These are phyloP conservation scores for Clavispora fructus DNA, from an alignment of 805 yeast genomes.

Conservation along the genomic window DNA sequence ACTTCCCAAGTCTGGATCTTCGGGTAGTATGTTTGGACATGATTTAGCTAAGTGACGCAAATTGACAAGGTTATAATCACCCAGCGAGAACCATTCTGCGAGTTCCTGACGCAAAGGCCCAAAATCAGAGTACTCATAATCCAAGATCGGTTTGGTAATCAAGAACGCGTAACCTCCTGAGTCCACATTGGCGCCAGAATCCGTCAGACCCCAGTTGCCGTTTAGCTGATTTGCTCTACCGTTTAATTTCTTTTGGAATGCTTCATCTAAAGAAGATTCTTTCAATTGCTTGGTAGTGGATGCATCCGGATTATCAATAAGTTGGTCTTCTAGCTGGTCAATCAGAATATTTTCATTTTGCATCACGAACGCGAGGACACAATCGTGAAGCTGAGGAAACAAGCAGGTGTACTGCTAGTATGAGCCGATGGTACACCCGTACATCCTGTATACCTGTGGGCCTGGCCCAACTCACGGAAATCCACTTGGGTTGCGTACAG, in stretches of 20 bases:
- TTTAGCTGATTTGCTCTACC: constrained; percentile 37
- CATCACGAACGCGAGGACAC: not conserved
- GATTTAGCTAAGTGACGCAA: not conserved
- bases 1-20: not conserved
- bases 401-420: not conserved
- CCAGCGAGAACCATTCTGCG: constrained; percentile 34
- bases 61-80: constrained; percentile 19
- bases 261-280: constrained; percentile 32
- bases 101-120: constrained; percentile 25
- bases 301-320: constrained; percentile 40
- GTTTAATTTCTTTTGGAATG: constrained; percentile 38
- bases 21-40: not conserved
- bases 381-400: not conserved
- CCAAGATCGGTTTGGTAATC: constrained; percentile 26
- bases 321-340: constrained; percentile 44
- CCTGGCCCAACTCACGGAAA: no score
- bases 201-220: constrained; percentile 10
- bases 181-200: constrained; percentile 1
- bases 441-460: not conserved
- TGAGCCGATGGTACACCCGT: not conserved
- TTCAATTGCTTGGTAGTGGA: constrained; percentile 23
- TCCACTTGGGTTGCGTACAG: no score
- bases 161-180: constrained; percentile 16
- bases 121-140: constrained; percentile 25
- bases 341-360: constrained; percentile 29